Percentiles rank a stretch among this genome's conserved stretches.
Conservation (phyloP, 1,284 basidiomycete species). For the Quambalaria eucalypti region DNA sequence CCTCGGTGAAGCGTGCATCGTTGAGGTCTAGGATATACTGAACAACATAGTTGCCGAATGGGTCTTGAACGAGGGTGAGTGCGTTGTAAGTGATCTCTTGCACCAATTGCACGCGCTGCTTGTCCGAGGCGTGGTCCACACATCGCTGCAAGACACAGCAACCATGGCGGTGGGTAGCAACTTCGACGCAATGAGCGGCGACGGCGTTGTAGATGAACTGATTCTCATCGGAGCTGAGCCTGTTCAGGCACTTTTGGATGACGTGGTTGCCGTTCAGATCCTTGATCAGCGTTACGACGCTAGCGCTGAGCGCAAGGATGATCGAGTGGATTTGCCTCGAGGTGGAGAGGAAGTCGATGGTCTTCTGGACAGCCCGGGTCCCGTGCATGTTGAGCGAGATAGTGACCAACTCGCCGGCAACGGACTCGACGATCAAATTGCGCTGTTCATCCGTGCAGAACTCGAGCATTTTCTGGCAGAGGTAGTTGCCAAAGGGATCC, state of each 20-base stretch:
- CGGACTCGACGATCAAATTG: conserved; percentile 92
- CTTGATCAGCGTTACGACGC: conserved; percentile 98
- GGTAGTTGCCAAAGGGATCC: conserved; percentile 99
- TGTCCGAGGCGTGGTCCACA: conserved; percentile 94
- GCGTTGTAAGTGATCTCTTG: conserved; percentile 99
- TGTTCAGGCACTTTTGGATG: conserved; percentile 98
- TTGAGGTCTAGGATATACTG: conserved; percentile 97
- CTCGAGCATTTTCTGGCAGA: conserved; percentile 96
- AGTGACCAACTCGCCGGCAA: conserved; percentile 90
- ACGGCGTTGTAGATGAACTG: conserved; percentile 99
- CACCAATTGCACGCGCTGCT: conserved; percentile 89
- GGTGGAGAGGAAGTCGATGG: conserved; percentile 83
- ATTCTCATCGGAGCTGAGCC: conserved; percentile 93
- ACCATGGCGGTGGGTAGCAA: conserved; percentile 96
- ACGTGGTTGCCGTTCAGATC: conserved; percentile 99
- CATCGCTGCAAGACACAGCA: conserved; percentile 98
- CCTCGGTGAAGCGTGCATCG: conserved; percentile 94
- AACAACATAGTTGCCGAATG: conserved; percentile 91
- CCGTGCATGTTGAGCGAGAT: conserved; percentile 99
- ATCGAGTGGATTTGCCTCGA: conserved; percentile 81
- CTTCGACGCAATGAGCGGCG: conserved; percentile 95
- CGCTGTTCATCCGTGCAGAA: conserved; percentile 96
- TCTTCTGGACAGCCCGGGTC: conserved; percentile 97
- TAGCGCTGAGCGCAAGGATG: conserved; percentile 89
- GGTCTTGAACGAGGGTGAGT: conserved; percentile 93